Evolutionary conservation across 1,284 basidiomycete genomes (phyloP), one percentile per base, ranked within the genome.

Genomic region (Takashimella tepidaria): DNA sequence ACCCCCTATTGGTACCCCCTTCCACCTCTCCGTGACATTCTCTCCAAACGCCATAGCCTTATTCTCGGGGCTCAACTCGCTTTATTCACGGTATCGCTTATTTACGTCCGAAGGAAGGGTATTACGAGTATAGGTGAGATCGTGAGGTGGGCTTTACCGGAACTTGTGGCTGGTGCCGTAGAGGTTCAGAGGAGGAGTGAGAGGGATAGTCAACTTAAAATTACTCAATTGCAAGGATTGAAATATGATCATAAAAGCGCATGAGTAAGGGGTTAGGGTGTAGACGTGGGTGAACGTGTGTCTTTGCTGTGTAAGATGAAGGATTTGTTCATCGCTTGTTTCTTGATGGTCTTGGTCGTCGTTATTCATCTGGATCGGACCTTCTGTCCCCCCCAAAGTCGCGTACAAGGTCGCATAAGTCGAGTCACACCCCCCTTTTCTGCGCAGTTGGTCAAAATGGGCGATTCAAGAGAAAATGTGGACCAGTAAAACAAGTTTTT

Each of bases 221-320:
- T 73, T 4, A 47, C 16, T 3, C n/a, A 56, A 47, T 53, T 70
- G 20, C 68, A 73, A 50, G 27, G 49, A 45, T 41, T 64, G 46
- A 66, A 58, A 47, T 73, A 72, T 49, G 42, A 61, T 22, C 54
- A 59, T 50, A 73, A 72, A 53, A 68, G 71, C 5, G 69, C 69
- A 2, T 73, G 31, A 37, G 31, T 16, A n/a, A n/a, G n/a, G n/a
- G n/a, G n/a, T n/a, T n/a, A n/a, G n/a, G n/a, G n/a, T n/a, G n/a
- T n/a, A n/a, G n/a, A n/a, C n/a, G n/a, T n/a, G n/a, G n/a, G n/a
- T n/a, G n/a, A n/a, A n/a, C n/a, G n/a, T n/a, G n/a, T n/a, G n/a
- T n/a, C n/a, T n/a, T n/a, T n/a, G n/a, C n/a, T n/a, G n/a, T n/a
- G n/a, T n/a, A n/a, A n/a, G n/a, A n/a, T n/a, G n/a, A n/a, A n/a